A percentile compares a stretch with the other conserved stretches of the same genome.
phyloP scores from a whole-genome alignment of 805 yeast genomes.

The Wickerhamomyces bovis region DNA sequence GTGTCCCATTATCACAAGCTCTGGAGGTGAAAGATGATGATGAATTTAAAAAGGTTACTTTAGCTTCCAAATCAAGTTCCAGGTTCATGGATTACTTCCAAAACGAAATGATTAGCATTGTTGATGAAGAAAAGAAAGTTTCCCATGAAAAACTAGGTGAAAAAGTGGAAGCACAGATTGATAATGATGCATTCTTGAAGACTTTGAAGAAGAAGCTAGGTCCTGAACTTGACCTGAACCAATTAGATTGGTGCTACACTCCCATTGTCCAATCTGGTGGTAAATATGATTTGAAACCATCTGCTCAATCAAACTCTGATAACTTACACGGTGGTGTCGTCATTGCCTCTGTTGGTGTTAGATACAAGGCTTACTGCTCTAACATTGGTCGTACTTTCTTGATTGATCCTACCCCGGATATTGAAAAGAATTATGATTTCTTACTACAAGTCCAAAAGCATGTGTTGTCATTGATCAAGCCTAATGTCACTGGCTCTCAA shows the following conservation, averaged over 20 bases:
- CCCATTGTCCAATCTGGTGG: conserved; percentile 90
- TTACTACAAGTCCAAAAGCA: conserved; percentile 63
- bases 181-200: conserved; percentile 63
- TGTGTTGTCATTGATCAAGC: conserved; percentile 52
- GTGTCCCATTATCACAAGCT: conserved; percentile 45
- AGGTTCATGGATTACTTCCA: conserved; percentile 78
- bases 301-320: conserved; percentile 68
- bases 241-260: conserved; percentile 88
- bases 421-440: conserved; percentile 75
- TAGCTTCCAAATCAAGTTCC: conserved; percentile 72
- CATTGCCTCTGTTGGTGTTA: conserved; percentile 74
- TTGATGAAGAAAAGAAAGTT: conserved; percentile 80
- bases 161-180: conserved; percentile 74
- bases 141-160: conserved; percentile 71
- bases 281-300: conserved; percentile 74
- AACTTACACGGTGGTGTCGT: conserved; percentile 73
- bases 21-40: conserved; percentile 75
- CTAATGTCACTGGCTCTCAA: conserved; percentile 57
- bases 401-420: conserved; percentile 79
- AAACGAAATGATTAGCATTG: conserved; percentile 79
- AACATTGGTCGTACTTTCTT: conserved; percentile 82
- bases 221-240: conserved; percentile 65
- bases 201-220: conserved; percentile 49
- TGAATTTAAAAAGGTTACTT: conserved; percentile 57
- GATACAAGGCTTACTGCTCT: conserved; percentile 86